Evolutionary conservation across 345 rosid species (phyloP).

Genomic region (Anastatica hierochuntica): DNA sequence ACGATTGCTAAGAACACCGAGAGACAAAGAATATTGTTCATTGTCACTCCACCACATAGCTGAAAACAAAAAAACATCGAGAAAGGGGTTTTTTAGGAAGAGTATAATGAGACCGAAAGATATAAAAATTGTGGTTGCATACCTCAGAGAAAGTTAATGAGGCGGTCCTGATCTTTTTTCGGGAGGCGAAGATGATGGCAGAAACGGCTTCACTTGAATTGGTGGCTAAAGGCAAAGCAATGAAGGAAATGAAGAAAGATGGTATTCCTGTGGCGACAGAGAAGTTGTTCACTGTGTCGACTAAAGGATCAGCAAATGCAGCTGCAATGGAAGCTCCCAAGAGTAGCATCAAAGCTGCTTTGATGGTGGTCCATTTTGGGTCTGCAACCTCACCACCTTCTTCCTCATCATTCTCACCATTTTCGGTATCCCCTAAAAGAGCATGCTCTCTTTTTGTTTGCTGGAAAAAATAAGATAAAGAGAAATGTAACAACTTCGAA

Average conservation of each 20-base stretch:
- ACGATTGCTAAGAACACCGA: slow-evolving; percentile 90
- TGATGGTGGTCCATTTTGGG: slow-evolving; percentile 43
- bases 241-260: slow-evolving; percentile 88
- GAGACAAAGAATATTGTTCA: slow-evolving; percentile 85
- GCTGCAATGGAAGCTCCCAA: slow-evolving; percentile 82
- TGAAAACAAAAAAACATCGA: slow-evolving; percentile 29
- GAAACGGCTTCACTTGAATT: slow-evolving; percentile 94
- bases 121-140: too few species aligned
- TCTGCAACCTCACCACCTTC: slow-evolving; percentile 42
- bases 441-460: slow-evolving; percentile 66
- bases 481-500: too few species aligned
- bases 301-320: slow-evolving; percentile 93
- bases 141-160: slow-evolving; percentile 96
- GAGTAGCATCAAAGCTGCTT: slow-evolving; percentile 59
- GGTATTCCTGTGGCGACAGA: slow-evolving; percentile 90
- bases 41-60: slow-evolving; percentile 88
- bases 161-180: slow-evolving; percentile 71
- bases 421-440: slow-evolving; percentile 41
- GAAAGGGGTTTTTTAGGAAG: background rate
- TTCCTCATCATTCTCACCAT: slow-evolving; percentile 45
- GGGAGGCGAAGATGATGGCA: slow-evolving; percentile 78
- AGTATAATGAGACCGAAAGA: too few species aligned
- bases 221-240: slow-evolving; percentile 86
- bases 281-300: slow-evolving; percentile 80
- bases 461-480: slow-evolving; percentile 27